These are phyloP conservation scores for Galerina marginata DNA, from an alignment of 768 basidiomycete species.

Conservation along the genomic window DNA sequence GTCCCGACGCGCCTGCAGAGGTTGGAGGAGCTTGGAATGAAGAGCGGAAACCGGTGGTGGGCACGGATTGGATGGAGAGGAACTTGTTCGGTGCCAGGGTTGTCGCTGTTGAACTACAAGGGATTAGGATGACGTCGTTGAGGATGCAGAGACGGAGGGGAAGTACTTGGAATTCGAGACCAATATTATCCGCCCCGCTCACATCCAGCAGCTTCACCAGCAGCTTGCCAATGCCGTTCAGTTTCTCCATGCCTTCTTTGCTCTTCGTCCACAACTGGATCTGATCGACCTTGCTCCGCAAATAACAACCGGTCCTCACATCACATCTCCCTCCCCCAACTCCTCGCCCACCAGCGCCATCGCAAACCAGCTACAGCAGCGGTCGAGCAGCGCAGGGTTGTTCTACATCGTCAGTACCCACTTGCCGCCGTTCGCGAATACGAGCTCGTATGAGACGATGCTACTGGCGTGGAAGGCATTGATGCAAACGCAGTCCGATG, in stretches of 20 bases:
- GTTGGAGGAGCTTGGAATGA: constrained; percentile 53
- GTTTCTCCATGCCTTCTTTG: constrained; percentile 83
- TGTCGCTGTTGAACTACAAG: constrained; percentile 83
- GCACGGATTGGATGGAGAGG: constrained; percentile 76
- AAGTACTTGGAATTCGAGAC: constrained; percentile 88
- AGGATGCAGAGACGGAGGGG: neutral
- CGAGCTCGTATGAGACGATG: too few relatives aligned
- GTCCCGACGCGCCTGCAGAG: neutral
- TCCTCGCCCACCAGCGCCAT: constrained; percentile 93
- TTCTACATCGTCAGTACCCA: constrained; percentile 96
- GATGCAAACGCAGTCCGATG: too few relatives aligned
- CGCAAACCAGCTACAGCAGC: constrained; percentile 88
- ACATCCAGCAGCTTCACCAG: constrained; percentile 84
- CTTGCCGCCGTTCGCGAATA: constrained; percentile 88
- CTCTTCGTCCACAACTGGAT: constrained; percentile 91
- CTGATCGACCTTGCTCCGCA: constrained; percentile 85
- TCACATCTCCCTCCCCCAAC: constrained; percentile 71
- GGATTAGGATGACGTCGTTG: constrained; percentile 1
- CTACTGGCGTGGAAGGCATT: too few relatives aligned
- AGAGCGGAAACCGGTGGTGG: constrained; percentile 68
- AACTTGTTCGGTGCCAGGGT: constrained; percentile 83
- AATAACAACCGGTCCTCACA: constrained; percentile 86
- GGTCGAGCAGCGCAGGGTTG: constrained; percentile 77
- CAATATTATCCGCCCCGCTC: constrained; percentile 82
- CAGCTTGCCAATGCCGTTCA: constrained; percentile 86